phyloP scores from a whole-genome alignment of 208 protist species.

The Acanthamoeba sp. region DNA sequence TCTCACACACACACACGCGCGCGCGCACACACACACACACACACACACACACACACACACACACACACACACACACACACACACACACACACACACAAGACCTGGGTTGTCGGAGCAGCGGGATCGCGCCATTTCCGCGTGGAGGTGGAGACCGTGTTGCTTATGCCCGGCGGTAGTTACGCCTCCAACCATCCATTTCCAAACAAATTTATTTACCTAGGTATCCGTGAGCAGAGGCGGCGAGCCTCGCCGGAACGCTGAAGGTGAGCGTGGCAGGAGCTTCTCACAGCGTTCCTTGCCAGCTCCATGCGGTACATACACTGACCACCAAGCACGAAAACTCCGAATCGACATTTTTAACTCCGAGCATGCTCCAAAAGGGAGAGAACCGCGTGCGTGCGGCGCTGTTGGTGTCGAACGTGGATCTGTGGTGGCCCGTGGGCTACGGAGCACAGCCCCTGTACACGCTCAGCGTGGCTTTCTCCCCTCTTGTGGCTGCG shows the following conservation, averaged over 20 bases:
- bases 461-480: neutral
- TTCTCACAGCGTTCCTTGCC: neutral
- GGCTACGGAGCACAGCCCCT: slow-evolving; percentile 66
- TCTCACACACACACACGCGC: neutral
- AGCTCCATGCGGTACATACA: neutral
- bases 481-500: neutral
- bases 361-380: neutral
- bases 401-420: neutral
- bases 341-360: neutral
- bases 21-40: neutral
- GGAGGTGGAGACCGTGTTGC: neutral
- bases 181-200: neutral
- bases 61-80: neutral
- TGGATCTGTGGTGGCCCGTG: slow-evolving; percentile 73
- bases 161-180: neutral
- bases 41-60: neutral
- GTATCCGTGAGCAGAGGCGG: neutral
- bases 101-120: neutral
- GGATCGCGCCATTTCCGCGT: neutral
- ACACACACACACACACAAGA: neutral
- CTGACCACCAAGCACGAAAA: too few relatives aligned
- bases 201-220: neutral
- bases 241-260: neutral
- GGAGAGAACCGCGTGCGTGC: neutral
- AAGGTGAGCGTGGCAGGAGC: neutral